These are phyloP conservation scores for Tylopilus sp. DNA, from an alignment of 768 basidiomycete species.

Conservation along the genomic window DNA sequence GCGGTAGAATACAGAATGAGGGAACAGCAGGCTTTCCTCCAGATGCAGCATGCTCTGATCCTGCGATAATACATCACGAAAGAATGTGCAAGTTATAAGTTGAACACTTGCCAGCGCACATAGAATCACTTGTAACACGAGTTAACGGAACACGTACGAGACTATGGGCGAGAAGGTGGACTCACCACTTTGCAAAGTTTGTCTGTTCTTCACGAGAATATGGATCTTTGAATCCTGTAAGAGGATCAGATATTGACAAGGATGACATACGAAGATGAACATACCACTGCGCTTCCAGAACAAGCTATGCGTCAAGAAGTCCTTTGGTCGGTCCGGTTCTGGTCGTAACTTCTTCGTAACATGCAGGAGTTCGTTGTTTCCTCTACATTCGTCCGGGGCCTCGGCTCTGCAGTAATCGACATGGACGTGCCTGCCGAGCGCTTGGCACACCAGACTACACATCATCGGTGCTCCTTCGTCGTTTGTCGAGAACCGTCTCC, in stretches of 20 bases:
- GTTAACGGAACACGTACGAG: background rate
- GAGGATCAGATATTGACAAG: background rate
- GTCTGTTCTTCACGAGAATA: constrained; percentile 54
- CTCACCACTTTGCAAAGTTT: constrained; percentile 52
- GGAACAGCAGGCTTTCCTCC: constrained; percentile 38
- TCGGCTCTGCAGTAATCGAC: constrained; percentile 51
- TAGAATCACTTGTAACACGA: constrained; percentile 38
- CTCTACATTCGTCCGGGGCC: constrained; percentile 31
- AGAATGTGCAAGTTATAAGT: background rate
- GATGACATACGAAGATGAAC: background rate
- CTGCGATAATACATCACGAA: constrained; percentile 25
- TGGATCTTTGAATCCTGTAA: constrained; percentile 60
- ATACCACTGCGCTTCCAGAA: constrained; percentile 56
- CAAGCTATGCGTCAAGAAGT: constrained; percentile 51
- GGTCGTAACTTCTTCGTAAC: constrained; percentile 39
- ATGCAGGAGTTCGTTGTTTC: constrained; percentile 44
- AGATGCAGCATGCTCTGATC: constrained; percentile 45
- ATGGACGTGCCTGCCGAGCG: constrained; percentile 52
- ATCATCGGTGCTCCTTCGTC: constrained; percentile 62
- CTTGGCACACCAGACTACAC: constrained; percentile 52
- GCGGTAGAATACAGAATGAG: constrained; percentile 52
- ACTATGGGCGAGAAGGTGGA: background rate
- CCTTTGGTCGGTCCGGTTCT: constrained; percentile 44
- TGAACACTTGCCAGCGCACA: constrained; percentile 43
- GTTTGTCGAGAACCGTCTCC: constrained; percentile 47